Base-by-base conservation (phyloP, 768 basidiomycete species). In the Lactifluus volemus region DNA sequence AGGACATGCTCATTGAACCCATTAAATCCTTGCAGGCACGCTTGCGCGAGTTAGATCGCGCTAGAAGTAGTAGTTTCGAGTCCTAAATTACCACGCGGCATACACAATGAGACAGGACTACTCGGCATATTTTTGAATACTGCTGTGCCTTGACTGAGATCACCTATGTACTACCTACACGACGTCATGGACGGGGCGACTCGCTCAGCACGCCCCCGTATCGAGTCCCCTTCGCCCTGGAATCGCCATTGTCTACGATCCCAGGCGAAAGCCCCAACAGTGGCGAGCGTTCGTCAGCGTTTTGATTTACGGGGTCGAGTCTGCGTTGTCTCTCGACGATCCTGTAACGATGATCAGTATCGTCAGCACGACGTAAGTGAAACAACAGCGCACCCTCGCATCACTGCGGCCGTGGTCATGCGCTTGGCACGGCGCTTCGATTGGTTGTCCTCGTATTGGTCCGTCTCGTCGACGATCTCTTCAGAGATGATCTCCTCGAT, bases 401-500 rank as follows among this genome's bases (percentile, higher is more conserved):
- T 92, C 42, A 92, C 79, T 8, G 82, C 81, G 8, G 87, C 81
- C 12, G 85, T 91, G 12, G 85, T 86, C 61, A 80, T 72, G 14
- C 94, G 78, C 64, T 80, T 84, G 0, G 89, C 93, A 8, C 78
- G 76, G 60, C 79, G 80, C 69, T 93, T 94, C 54, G 84, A 85
- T 51, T 84, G 84, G 68, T 96, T 97, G 66, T 92, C 90, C 65
- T 90, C 85, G 67, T 88, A 95, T 30, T 85, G 80, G 73, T 97
- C 94, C 2, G 93, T 96, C 73, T 97, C 94, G 68, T 96, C 94
- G 34, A 96, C 88, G 56, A 97, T 96, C 71, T 97, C 95, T 73
- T 97, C 93, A 0, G 89, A 86, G 19, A 98, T 91, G 63, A 98
- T 97, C 79, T 96, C 94, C 81, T 91, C 89, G 60, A 91, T 89